These are phyloP conservation scores for Picea glauca DNA, from an alignment of 75 land plant species.

Conservation along the genomic window DNA sequence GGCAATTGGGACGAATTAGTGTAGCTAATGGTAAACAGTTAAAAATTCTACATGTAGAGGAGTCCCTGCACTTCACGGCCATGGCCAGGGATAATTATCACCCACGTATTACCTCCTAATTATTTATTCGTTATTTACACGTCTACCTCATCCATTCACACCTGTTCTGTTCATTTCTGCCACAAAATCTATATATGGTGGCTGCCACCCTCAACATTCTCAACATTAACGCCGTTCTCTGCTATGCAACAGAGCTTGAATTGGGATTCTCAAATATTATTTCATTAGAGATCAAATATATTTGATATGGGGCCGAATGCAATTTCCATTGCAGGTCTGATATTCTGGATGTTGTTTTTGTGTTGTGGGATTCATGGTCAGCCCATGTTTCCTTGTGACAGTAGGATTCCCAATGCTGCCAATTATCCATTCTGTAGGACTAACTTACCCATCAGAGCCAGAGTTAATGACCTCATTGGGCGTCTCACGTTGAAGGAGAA, in stretches of 20 bases:
- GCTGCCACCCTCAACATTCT: not conserved
- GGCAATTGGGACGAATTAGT: too few relatives aligned
- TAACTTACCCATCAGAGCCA: constrained; percentile 14
- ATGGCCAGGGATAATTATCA: too few relatives aligned
- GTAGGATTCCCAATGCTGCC: constrained; percentile 9
- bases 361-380: not conserved
- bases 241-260: not conserved
- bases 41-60: too few relatives aligned
- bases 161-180: too few relatives aligned
- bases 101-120: too few relatives aligned
- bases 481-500: constrained; percentile 74
- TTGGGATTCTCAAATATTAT: not conserved
- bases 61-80: too few relatives aligned
- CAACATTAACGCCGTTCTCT: not conserved
- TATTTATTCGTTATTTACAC: too few relatives aligned
- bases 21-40: too few relatives aligned
- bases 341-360: not conserved
- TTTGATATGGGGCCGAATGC: not conserved
- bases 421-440: constrained; percentile 46
- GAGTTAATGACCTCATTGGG: constrained; percentile 60
- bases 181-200: constrained; percentile 7
- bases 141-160: too few relatives aligned
- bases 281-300: not conserved
- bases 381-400: constrained; percentile 54
- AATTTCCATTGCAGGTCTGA: not conserved